phyloP scores from a whole-genome alignment of 2,329 filamentous ascomycete genomes.

The Fusarium concolor region DNA sequence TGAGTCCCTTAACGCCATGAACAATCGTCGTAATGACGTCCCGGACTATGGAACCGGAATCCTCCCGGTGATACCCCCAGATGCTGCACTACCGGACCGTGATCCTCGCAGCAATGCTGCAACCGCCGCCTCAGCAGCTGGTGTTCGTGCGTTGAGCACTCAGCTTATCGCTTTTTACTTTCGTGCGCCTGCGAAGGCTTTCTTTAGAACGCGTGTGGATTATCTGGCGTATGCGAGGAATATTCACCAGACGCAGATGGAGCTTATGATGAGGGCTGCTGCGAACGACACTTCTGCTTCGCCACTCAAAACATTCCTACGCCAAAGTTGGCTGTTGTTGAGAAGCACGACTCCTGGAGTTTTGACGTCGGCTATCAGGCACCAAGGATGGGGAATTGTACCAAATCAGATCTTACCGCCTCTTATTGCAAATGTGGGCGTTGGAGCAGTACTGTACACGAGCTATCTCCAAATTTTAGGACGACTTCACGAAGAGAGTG shows the following conservation, averaged over 20 bases:
- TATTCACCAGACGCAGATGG: slow-evolving; percentile 61
- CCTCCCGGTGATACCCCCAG: slow-evolving; percentile 59
- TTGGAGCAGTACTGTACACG: slow-evolving; percentile 81
- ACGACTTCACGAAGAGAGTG: slow-evolving; percentile 72
- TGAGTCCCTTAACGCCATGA: slow-evolving; percentile 52
- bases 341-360: slow-evolving; percentile 77
- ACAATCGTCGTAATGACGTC: slow-evolving; percentile 50
- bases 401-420: slow-evolving; percentile 83
- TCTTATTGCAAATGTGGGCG: slow-evolving; percentile 77
- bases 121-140: slow-evolving; percentile 84
- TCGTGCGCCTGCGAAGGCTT: slow-evolving; percentile 88
- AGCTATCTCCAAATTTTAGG: slow-evolving; percentile 78
- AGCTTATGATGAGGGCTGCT: slow-evolving; percentile 52
- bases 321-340: slow-evolving; percentile 62
- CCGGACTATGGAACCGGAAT: slow-evolving; percentile 49
- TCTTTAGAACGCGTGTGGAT: slow-evolving; percentile 90
- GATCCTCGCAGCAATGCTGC: slow-evolving; percentile 66
- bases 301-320: slow-evolving; percentile 49
- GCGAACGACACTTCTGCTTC: slow-evolving; percentile 52
- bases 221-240: slow-evolving; percentile 73
- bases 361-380: slow-evolving; percentile 72
- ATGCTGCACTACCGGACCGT: slow-evolving; percentile 57
- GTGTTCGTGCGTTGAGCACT: slow-evolving; percentile 84
- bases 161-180: slow-evolving; percentile 93
- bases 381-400: slow-evolving; percentile 79